Base-by-base conservation (phyloP, 331 rosid genomes). In the Dryas integrifolia region DNA sequence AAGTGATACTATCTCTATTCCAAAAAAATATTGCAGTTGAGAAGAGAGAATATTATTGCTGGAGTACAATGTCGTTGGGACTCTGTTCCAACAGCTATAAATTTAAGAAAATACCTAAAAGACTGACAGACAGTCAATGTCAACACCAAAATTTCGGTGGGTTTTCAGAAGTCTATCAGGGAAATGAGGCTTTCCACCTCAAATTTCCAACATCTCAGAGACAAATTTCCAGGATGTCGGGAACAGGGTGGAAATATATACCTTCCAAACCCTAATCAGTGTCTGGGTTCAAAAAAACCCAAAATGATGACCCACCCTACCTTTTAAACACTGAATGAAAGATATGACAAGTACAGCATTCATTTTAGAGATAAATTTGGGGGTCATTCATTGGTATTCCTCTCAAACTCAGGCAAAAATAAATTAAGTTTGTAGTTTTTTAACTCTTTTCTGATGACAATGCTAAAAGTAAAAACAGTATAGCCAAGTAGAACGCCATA, bases 401-500 rank as follows among this genome's bases (percentile, higher is more conserved):
- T 1, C 35, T 62, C 35, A 2, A 62, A 9, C 7, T 4, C 67
- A 62, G 30, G 30, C 46, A 9, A n/a, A 0, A 18, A 30, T 0
- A 1, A 30, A 30, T 30, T 30, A 30, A 2, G 35, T 30, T 30
- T 30, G 21, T 14, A 8, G 4, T 7, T 12, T 3, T 26, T 12
- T 21, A 47, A 10, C 24, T 12, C 3, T 6, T 50, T 50, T 15
- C 26, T 53, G 21, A 49, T 21, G 58, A 50, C 5, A 41, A 60
- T 13, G 7, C 44, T 51, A 11, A 15, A 61, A 61, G 39, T 26
- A 6, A 57, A 9, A 16, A 44, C 1, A 1, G 41, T 66, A 57
- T 1, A 47, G 50, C 11, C 13, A 69, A 69, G 69, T n/a, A 11
- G 15, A 74, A 74, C 51, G 21, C 50, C 46, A 58, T 11, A 50